A percentile compares a stretch with the other conserved stretches of the same genome.
phyloP scores from a whole-genome alignment of 768 basidiomycete genomes.

The Mycena maculata region DNA sequence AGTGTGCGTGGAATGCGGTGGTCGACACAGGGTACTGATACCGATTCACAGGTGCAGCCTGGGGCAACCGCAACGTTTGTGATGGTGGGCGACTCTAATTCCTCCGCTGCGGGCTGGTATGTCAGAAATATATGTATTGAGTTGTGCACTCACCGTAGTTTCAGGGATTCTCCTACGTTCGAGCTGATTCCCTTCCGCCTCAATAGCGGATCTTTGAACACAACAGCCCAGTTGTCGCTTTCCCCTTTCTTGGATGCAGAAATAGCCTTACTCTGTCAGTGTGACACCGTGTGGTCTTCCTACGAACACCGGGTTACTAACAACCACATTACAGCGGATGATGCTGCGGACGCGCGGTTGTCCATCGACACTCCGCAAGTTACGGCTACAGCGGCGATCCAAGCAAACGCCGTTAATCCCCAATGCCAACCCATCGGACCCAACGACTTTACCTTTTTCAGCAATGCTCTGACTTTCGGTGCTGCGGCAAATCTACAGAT shows the following conservation, averaged over 20 bases:
- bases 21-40: too few species aligned
- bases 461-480: conserved; percentile 15
- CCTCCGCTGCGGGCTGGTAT: conserved; percentile 14
- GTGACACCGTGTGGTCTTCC: neutral
- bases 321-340: neutral
- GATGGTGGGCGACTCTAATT: conserved; percentile 3
- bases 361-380: conserved; percentile 20
- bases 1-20: neutral
- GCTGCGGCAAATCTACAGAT: conserved; percentile 13
- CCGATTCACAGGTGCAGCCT: neutral
- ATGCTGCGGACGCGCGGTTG: neutral
- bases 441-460: conserved; percentile 19
- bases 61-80: conserved; percentile 7
- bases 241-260: conserved; percentile 23
- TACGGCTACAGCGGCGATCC: neutral
- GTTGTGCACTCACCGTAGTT: too few species aligned
- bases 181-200: conserved; percentile 20
- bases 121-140: neutral
- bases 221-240: conserved; percentile 6
- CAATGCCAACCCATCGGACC: conserved; percentile 17
- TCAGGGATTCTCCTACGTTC: conserved; percentile 3
- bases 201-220: conserved; percentile 20
- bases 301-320: neutral
- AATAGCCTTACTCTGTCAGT: neutral
- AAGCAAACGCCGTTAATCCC: conserved; percentile 18